These are phyloP conservation scores for Calendula officinalis DNA, from an alignment of 129 eudicot genomes.

Conservation along the genomic window DNA sequence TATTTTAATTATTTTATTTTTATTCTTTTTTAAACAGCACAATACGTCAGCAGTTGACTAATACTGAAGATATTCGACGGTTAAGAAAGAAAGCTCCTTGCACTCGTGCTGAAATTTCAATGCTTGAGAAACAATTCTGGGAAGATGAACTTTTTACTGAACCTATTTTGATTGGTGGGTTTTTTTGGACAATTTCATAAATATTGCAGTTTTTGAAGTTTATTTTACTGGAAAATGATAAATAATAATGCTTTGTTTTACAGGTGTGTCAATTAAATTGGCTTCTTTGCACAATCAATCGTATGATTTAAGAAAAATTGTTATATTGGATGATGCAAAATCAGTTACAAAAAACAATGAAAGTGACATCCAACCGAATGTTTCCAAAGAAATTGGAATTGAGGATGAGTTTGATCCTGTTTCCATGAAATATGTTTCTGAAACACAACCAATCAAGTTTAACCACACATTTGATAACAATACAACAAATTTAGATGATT, in stretches of 20 bases:
- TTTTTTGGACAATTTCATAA: conserved; percentile 15
- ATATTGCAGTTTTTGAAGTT: not conserved
- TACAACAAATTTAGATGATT: conserved; percentile 22
- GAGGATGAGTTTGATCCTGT: too few species aligned
- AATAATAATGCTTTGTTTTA: not conserved
- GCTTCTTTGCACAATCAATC: conserved; percentile 56
- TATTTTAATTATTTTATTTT: conserved; percentile 19
- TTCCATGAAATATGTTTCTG: conserved; percentile 21
- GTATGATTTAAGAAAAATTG: conserved; percentile 52
- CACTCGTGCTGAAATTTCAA: conserved; percentile 73
- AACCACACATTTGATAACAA: conserved; percentile 30
- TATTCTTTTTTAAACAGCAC: conserved; percentile 45
- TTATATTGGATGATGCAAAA: conserved; percentile 25
- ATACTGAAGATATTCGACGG: conserved; percentile 88
- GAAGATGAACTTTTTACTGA: conserved; percentile 75
- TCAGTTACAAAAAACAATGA: conserved; percentile 26
- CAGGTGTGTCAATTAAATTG: conserved; percentile 58
- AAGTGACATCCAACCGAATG: conserved; percentile 12
- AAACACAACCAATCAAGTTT: conserved; percentile 29
- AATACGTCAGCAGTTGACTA: conserved; percentile 75
- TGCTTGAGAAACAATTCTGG: conserved; percentile 65
- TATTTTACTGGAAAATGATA: not conserved
- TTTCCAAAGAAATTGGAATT: conserved; percentile 25
- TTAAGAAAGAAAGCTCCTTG: conserved; percentile 95
- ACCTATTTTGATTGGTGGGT: conserved; percentile 65